Conservation (phyloP, 306 rosid species). For the Hylodesmum podocarpum region DNA sequence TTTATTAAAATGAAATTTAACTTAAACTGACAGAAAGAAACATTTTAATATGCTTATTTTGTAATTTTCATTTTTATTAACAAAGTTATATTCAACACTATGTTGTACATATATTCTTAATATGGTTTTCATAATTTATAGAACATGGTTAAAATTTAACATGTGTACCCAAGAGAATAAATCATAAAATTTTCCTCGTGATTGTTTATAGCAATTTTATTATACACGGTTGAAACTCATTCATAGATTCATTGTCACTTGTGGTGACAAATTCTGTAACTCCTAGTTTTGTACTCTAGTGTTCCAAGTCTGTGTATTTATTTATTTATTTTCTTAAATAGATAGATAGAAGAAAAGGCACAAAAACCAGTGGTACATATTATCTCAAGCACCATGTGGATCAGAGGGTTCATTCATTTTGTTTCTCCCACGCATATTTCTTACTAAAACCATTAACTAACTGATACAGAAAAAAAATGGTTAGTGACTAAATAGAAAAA, state of each 20-base stretch:
- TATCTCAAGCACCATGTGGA: constrained; percentile 49
- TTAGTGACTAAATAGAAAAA: constrained; percentile 23
- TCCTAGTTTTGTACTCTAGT: constrained; percentile 33
- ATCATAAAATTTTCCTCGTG: background rate
- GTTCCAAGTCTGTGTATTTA: background rate
- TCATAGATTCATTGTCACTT: background rate
- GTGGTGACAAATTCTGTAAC: background rate
- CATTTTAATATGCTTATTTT: background rate
- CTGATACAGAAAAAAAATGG: constrained; percentile 30
- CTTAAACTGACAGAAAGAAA: background rate
- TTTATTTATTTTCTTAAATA: background rate
- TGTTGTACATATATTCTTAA: background rate
- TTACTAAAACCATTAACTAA: constrained; percentile 25
- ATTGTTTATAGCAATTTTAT: background rate
- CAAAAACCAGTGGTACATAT: constrained; percentile 56
- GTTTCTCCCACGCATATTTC: constrained; percentile 36
- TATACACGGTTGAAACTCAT: constrained; percentile 23
- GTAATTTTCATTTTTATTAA: background rate
- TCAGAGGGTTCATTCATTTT: constrained; percentile 37
- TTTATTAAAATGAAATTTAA: background rate
- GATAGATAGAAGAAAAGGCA: constrained; percentile 20
- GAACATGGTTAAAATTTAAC: background rate
- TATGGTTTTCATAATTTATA: background rate
- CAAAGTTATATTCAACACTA: background rate
- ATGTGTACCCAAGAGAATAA: background rate